Evolutionary conservation across 2,329 filamentous ascomycete genomes (phyloP), one percentile per base, ranked within the genome.

Genomic region (Coleophoma eucalyptorum): DNA sequence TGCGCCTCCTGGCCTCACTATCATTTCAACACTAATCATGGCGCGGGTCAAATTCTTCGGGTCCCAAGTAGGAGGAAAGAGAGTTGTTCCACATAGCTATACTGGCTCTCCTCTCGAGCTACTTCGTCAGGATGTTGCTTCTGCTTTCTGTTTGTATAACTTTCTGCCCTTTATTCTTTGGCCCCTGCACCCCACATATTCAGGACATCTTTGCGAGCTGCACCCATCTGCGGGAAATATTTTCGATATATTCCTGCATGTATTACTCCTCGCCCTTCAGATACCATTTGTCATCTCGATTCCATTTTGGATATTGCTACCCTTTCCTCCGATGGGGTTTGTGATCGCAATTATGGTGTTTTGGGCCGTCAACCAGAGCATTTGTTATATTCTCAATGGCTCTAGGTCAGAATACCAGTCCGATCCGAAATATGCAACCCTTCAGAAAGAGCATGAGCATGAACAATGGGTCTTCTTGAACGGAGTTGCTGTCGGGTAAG

Each of bases 391-490:
- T 32, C 63, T 82, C 46, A 86, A 86, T 56, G 75, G 81, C n/a
- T 63, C 58, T 6, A 63, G 68, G 3, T 68, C 73, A 46, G 71
- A 72, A 3, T 83, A 78, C 57, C 65, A 68, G 16, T 83, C 81
- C 1, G 74, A 80, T 40, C 69, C 75, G 2, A 70, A 78, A 49
- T 82, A 79, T 54, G 74, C 82, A 1, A 65, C 74, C 0, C 72
- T 55, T n/a, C 67, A 69, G 3, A 65, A 73, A 0, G 73, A 62
- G n/a, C 67, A 72, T 63, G 71, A 72, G 11, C 73, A 82, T 48
- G 88, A 92, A 68, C 79, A 84, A 60, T 93, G 89, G 89, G 75
- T 92, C n/a, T 92, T 88, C 63, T 67, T 92, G 47, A 92, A 92
- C 61, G 89, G 89, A 1, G 81, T 91, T 26, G 81, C 78, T 10